Conservation (phyloP, 345 rosid species). For the Cardamine resedifolia region DNA sequence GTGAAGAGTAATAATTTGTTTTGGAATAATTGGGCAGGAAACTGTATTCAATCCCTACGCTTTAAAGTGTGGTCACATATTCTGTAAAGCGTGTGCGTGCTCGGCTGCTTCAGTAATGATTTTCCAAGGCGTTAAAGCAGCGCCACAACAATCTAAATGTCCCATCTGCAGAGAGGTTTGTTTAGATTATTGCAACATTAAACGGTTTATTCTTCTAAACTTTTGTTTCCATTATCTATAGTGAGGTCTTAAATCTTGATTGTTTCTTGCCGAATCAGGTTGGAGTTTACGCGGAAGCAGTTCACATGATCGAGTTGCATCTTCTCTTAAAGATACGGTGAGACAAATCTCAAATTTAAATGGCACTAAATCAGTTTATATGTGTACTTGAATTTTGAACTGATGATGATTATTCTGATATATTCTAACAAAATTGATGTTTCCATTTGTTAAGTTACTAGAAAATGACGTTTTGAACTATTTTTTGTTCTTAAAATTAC, state of each 20-base stretch:
- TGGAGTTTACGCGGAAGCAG: conserved; percentile 71
- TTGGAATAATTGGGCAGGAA: conserved; percentile 49
- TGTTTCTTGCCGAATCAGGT: conserved; percentile 42
- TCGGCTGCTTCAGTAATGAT: conserved; percentile 79
- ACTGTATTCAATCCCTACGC: conserved; percentile 84
- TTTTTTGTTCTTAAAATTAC: background rate
- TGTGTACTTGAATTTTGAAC: background rate
- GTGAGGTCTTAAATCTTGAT: background rate
- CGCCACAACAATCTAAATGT: conserved; percentile 63
- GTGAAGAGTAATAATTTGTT: conserved; percentile 4
- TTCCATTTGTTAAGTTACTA: background rate
- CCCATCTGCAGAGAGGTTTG: conserved; percentile 94
- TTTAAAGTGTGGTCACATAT: conserved; percentile 85
- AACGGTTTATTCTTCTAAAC: background rate
- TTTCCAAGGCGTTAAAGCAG: conserved; percentile 69
- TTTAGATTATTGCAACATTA: conserved; percentile 20
- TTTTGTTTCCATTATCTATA: background rate
- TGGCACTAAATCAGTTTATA: conserved; percentile 8
- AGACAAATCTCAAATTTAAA: conserved; percentile 13
- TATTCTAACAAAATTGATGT: background rate
- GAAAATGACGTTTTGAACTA: background rate
- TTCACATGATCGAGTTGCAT: conserved; percentile 74
- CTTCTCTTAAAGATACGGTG: conserved; percentile 69
- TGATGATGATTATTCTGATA: background rate
- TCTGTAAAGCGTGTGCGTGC: conserved; percentile 89